These are phyloP conservation scores for Xylogone sp. DNA, from an alignment of 2,329 filamentous ascomycete genomes.

Conservation along the genomic window DNA sequence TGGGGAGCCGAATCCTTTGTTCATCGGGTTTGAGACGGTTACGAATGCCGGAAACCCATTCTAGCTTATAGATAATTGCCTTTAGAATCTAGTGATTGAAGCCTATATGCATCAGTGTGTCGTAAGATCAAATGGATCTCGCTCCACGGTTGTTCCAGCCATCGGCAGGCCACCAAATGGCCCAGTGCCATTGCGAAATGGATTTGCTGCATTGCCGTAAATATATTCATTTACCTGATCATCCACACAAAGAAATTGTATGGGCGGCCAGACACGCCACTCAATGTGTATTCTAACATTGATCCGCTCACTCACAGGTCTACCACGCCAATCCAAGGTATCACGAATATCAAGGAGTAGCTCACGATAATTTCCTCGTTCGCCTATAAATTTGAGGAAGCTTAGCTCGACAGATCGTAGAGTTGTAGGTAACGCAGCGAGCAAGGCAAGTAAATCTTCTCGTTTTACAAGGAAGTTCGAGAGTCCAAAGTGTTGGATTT, in stretches of 20 bases:
- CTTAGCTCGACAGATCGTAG: constrained; percentile 31
- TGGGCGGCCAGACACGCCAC: constrained; percentile 5
- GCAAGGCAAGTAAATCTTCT: constrained; percentile 24
- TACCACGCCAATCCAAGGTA: constrained; percentile 12
- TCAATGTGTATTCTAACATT: constrained; percentile 4
- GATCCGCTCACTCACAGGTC: constrained; percentile 6
- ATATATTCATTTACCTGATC: constrained; percentile 14
- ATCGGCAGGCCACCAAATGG: background rate
- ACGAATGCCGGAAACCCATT: constrained; percentile 5
- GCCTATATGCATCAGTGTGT: background rate
- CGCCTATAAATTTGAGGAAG: constrained; percentile 23
- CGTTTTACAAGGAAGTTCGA: constrained; percentile 21
- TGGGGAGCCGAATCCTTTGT: constrained; percentile 9
- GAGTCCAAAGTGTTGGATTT: constrained; percentile 29
- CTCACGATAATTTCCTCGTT: constrained; percentile 6
- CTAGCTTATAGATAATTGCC: no score
- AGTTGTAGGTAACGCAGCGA: constrained; percentile 23
- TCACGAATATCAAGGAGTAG: constrained; percentile 19
- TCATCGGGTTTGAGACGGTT: constrained; percentile 8
- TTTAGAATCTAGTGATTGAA: no score
- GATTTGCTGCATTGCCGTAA: constrained; percentile 20
- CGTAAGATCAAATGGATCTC: background rate
- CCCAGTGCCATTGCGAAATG: constrained; percentile 6
- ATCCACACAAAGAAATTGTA: background rate
- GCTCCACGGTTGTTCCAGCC: background rate